Conservation (phyloP, 345 rosid species). For the Brassica rapa region DNA sequence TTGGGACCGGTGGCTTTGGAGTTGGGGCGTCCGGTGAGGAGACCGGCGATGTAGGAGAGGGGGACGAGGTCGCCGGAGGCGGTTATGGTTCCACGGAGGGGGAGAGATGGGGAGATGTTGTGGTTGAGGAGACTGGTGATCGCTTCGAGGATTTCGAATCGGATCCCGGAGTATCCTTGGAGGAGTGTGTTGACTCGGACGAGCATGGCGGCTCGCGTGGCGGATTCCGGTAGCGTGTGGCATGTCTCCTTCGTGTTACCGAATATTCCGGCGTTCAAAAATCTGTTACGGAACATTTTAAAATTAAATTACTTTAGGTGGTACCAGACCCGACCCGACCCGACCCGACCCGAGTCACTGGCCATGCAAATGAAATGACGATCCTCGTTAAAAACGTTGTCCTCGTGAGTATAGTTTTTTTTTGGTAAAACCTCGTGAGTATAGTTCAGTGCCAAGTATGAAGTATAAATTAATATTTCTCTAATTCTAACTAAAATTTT, state of each 20-base stretch:
- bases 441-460: slow-evolving; percentile 2
- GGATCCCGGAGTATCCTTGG: slow-evolving; percentile 72
- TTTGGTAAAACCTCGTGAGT: no score
- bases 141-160: slow-evolving; percentile 74
- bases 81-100: slow-evolving; percentile 68
- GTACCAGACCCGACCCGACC: slow-evolving; percentile 8
- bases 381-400: not conserved
- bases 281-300: slow-evolving; percentile 42
- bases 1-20: slow-evolving; percentile 58
- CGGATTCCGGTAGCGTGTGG: slow-evolving; percentile 58
- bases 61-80: slow-evolving; percentile 82
- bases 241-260: slow-evolving; percentile 57
- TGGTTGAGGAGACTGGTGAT: slow-evolving; percentile 58
- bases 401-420: not conserved
- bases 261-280: slow-evolving; percentile 70
- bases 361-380: not conserved
- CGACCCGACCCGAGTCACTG: not conserved
- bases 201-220: slow-evolving; percentile 78
- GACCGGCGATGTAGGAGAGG: slow-evolving; percentile 65
- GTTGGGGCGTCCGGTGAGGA: slow-evolving; percentile 63
- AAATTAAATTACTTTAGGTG: not conserved
- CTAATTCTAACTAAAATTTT: not conserved
- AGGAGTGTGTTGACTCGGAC: slow-evolving; percentile 73
- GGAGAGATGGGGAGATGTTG: slow-evolving; percentile 67
- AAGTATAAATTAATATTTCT: not conserved